phyloP scores from a whole-genome alignment of 2,329 filamentous ascomycete genomes.

The Paraphaeosphaeria minitans region DNA sequence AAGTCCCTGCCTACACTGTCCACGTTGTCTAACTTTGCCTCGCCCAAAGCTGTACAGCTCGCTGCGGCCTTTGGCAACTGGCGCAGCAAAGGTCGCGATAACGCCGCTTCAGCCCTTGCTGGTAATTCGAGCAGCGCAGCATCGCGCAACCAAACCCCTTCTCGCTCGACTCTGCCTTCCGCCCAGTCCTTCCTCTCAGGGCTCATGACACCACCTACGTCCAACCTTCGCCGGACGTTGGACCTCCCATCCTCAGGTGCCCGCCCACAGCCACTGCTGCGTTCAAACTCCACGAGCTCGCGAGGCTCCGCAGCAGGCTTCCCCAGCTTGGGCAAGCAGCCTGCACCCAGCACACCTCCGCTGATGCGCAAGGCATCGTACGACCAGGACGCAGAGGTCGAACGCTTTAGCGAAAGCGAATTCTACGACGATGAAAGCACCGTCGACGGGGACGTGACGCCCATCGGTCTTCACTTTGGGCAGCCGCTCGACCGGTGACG shows the following conservation, averaged over 20 bases:
- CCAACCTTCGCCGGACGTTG: slow-evolving; percentile 68
- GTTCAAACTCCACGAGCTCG: slow-evolving; percentile 35
- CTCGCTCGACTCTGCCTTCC: slow-evolving; percentile 49
- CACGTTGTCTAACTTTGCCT: slow-evolving; percentile 75
- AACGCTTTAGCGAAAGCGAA: slow-evolving; percentile 52
- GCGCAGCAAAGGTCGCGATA: slow-evolving; percentile 73
- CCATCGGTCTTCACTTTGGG: slow-evolving; percentile 42
- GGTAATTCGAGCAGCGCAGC: slow-evolving; percentile 32
- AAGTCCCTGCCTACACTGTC: slow-evolving; percentile 74
- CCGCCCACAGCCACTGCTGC: slow-evolving; percentile 31
- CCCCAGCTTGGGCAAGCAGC: slow-evolving; percentile 36
- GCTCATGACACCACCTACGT: slow-evolving; percentile 86
- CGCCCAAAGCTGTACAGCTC: slow-evolving; percentile 83
- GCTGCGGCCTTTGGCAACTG: slow-evolving; percentile 98
- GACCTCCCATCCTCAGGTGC: slow-evolving; percentile 46
- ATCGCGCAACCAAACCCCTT: slow-evolving; percentile 42
- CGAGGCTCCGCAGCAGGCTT: slow-evolving; percentile 39
- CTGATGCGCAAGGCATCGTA: slow-evolving; percentile 62
- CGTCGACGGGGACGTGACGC: slow-evolving; percentile 46
- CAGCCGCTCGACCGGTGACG: slow-evolving; percentile 27
- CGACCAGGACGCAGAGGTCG: slow-evolving; percentile 63
- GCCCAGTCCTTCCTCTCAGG: slow-evolving; percentile 73
- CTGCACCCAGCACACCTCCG: slow-evolving; percentile 55
- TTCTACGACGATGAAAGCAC: slow-evolving; percentile 59
- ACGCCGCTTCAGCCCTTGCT: slow-evolving; percentile 53